Percentiles rank a stretch among this genome's conserved stretches.
Conservation (phyloP, 2,329 filamentous ascomycete species). For the Exserohilum turcica region DNA sequence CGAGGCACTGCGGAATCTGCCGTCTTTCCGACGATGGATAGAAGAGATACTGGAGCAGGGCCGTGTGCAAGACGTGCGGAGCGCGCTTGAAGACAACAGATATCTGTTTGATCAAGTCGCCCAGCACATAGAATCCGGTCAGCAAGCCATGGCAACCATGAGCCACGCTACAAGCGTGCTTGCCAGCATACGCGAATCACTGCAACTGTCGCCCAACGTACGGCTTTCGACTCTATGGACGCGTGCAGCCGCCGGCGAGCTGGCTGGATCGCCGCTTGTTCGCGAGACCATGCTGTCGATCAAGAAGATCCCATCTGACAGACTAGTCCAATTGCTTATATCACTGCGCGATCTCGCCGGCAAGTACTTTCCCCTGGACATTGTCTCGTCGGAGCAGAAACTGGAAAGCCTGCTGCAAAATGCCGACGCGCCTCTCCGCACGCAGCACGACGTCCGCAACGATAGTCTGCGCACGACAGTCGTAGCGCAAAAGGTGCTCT, state of each 20-base stretch:
- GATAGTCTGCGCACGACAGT: slow-evolving; percentile 76
- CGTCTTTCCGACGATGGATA: slow-evolving; percentile 62
- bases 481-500: slow-evolving; percentile 78
- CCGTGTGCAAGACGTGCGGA: slow-evolving; percentile 52
- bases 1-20: slow-evolving; percentile 69
- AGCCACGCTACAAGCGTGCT: slow-evolving; percentile 44
- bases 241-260: slow-evolving; percentile 62
- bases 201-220: slow-evolving; percentile 46
- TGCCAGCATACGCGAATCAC: slow-evolving; percentile 41
- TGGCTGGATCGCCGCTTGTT: slow-evolving; percentile 57
- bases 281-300: slow-evolving; percentile 63
- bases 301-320: slow-evolving; percentile 64
- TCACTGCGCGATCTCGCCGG: slow-evolving; percentile 36
- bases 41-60: slow-evolving; percentile 50
- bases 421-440: slow-evolving; percentile 61
- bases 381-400: slow-evolving; percentile 41
- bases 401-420: slow-evolving; percentile 34
- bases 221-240: slow-evolving; percentile 62
- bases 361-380: slow-evolving; percentile 27
- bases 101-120: slow-evolving; percentile 57
- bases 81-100: slow-evolving; percentile 65
- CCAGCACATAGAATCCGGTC: slow-evolving; percentile 42
- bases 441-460: slow-evolving; percentile 73
- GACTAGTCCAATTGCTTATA: slow-evolving; percentile 53
- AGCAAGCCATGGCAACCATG: slow-evolving; percentile 51